Evolutionary conservation across 441 rosid genomes (phyloP), one percentile per base, ranked within the genome.

Genomic region (Aquilaria agallochum): DNA sequence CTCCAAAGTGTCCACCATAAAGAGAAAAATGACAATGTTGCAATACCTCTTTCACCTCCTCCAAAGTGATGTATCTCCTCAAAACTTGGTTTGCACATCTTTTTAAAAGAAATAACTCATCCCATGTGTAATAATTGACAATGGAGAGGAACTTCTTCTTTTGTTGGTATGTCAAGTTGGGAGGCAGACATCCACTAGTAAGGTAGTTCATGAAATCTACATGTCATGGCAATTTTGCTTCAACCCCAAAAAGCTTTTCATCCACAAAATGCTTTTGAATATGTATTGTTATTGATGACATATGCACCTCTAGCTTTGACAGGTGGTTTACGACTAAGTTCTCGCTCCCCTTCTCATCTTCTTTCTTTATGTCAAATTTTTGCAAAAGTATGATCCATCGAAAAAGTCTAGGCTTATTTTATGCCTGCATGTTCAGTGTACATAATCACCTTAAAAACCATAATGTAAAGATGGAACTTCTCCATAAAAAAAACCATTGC

Each of bases 241-340:
- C 0, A 4, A 15, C 53, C 2, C 14, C 15, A 20, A 53, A 2
- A 1, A 63, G 12, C 0, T 50, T 12, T n/a, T 53, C 67, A 54
- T 54, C 59, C 1, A 42, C 44, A 45, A 63, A 63, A 0, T 0
- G 5, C 3, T 63, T 59, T 5, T 63, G 53, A 2, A 63, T 63
- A 3, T 5, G 15, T 8, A 11, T 12, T 0, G 14, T 4, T 0
- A 40, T 5, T 10, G 4, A 40, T 9, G 9, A 0, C 0, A 5
- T 11, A 1, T 8, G n/a, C 4, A 5, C 14, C 15, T 53, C 59
- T 10, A 63, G 15, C 12, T 44, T 12, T 4, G 59, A 42, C 1
- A 63, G 10, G 13, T 44, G 52, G 7, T 53, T 44, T 0, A 53
- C 59, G 0, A 42, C 53, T 1, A 11, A 7, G 46, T 63, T 63